These are phyloP conservation scores for Pleochaeta shiraiana DNA, from an alignment of 2,329 filamentous ascomycete genomes.

Conservation along the genomic window DNA sequence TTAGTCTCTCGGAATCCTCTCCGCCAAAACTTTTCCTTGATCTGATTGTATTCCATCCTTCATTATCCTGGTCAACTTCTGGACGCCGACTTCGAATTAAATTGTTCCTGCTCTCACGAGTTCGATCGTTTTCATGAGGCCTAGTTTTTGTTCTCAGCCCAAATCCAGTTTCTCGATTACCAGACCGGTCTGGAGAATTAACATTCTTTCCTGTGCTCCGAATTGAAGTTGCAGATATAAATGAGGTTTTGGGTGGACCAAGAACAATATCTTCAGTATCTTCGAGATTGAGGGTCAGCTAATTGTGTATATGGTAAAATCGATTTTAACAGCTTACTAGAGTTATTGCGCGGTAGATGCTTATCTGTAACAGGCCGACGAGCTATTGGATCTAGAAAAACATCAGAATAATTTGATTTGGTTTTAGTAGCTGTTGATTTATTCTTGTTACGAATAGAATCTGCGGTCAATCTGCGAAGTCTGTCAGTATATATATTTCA, in stretches of 20 bases:
- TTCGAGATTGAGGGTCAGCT: conserved; percentile 17
- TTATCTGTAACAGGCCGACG: conserved; percentile 30
- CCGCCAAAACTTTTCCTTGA: conserved; percentile 52
- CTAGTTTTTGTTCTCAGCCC: conserved; percentile 31
- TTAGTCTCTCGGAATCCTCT: conserved; percentile 49
- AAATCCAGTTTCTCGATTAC: conserved; percentile 36
- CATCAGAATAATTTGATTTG: conserved; percentile 16
- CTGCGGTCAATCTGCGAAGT: conserved; percentile 13
- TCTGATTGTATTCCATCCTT: conserved; percentile 55
- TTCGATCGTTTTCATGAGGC: conserved; percentile 29
- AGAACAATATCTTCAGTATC: conserved; percentile 66
- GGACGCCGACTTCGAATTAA: conserved; percentile 29
- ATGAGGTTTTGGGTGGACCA: conserved; percentile 62
- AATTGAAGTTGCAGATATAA: conserved; percentile 50
- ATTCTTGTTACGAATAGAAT: conserved; percentile 15
- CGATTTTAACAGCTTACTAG: conserved; percentile 25
- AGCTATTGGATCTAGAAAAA: conserved; percentile 19
- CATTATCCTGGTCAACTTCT: conserved; percentile 36
- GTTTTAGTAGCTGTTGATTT: conserved; percentile 28
- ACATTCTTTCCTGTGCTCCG: conserved; percentile 21
- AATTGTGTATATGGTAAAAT: background rate
- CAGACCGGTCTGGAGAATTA: conserved; percentile 23
- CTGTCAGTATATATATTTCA: conserved; percentile 9
- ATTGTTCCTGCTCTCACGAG: conserved; percentile 26
- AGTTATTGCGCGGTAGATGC: conserved; percentile 31